phyloP scores from a whole-genome alignment of 306 rosid genomes.

The Delonix regia region DNA sequence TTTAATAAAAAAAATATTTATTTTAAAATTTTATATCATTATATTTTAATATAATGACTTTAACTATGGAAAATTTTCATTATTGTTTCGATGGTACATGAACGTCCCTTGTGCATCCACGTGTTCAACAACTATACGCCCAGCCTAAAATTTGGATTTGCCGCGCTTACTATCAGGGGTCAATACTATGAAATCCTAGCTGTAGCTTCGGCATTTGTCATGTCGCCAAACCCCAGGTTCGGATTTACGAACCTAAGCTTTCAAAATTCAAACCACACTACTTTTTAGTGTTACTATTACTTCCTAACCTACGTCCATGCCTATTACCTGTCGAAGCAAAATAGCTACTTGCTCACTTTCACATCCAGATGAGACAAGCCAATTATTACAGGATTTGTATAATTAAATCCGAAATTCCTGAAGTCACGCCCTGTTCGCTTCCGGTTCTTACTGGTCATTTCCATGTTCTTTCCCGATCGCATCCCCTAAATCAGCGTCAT shows the following conservation, averaged over 20 bases:
- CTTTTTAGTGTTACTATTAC: neutral
- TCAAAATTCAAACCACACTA: neutral
- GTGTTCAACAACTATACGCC: constrained; percentile 33
- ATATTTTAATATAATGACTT: too few relatives aligned
- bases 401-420: constrained; percentile 6
- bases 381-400: neutral
- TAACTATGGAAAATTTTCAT: too few relatives aligned
- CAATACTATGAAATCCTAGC: constrained; percentile 37
- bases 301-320: neutral
- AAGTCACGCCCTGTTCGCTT: constrained; percentile 32
- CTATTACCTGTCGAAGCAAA: constrained; percentile 38
- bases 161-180: constrained; percentile 63
- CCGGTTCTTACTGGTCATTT: neutral
- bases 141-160: constrained; percentile 68
- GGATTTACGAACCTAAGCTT: constrained; percentile 36
- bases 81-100: neutral
- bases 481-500: constrained; percentile 34
- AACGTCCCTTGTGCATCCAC: constrained; percentile 18
- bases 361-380: constrained; percentile 50
- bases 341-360: constrained; percentile 31
- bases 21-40: too few relatives aligned
- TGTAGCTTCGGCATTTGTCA: constrained; percentile 59
- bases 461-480: constrained; percentile 35
- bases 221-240: constrained; percentile 44
- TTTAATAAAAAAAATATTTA: too few relatives aligned